Evolutionary conservation across 345 rosid genomes (phyloP).

Genomic region (Citrus maxima): DNA sequence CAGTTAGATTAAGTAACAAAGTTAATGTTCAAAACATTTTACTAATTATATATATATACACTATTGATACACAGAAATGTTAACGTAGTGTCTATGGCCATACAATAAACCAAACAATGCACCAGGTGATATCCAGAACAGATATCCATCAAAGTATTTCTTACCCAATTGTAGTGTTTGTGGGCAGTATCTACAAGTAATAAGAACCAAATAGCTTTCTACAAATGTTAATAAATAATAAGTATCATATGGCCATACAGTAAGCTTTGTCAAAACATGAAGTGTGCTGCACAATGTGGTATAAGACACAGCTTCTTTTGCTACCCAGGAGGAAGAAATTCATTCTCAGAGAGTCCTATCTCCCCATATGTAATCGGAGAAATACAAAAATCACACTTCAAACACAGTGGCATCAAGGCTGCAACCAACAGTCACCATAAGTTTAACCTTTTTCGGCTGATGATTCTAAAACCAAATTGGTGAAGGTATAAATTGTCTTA

Average conservation of each 20-base stretch:
- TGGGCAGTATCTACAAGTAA: conserved; percentile 32
- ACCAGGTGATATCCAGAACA: no score
- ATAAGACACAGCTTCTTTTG: background rate
- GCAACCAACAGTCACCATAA: conserved; percentile 18
- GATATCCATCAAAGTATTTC: conserved; percentile 41
- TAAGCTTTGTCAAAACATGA: background rate
- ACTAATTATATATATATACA: no score
- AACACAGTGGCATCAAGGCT: conserved; percentile 68
- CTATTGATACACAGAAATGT: no score
- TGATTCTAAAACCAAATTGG: background rate
- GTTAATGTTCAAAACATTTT: background rate
- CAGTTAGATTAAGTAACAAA: conserved; percentile 33
- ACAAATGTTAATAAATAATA: background rate
- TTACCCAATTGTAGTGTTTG: conserved; percentile 49
- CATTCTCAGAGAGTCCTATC: conserved; percentile 33
- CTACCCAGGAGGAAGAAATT: no score
- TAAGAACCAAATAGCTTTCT: background rate
- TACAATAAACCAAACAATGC: no score
- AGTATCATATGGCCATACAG: background rate
- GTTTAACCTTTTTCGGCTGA: background rate
- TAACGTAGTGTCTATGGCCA: no score
- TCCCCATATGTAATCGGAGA: conserved; percentile 59
- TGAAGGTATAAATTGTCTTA: background rate
- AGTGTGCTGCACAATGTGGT: no score
- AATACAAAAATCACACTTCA: conserved; percentile 73